These are phyloP conservation scores for Calonectria pseudoreteaudii DNA, from an alignment of 2,329 filamentous ascomycete genomes.

Conservation along the genomic window DNA sequence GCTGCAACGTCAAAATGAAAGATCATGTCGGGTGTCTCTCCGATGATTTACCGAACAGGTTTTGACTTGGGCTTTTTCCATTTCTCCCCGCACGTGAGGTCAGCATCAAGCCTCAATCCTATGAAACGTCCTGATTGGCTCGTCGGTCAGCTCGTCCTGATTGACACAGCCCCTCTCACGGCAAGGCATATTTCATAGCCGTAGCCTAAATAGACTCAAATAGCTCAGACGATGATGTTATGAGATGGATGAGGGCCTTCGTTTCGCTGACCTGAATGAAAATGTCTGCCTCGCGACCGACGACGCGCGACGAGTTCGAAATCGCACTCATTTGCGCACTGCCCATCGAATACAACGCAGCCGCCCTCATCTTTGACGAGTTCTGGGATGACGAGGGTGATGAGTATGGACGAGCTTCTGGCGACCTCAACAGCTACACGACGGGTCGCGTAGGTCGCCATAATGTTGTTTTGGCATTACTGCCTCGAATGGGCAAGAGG, in stretches of 20 bases:
- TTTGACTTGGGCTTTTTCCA: neutral
- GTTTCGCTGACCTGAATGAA: neutral
- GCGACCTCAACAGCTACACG: constrained; percentile 34
- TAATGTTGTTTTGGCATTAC: constrained; percentile 43
- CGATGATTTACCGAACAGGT: too few species aligned
- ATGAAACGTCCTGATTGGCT: neutral
- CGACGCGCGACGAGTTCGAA: constrained; percentile 18
- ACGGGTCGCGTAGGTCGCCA: constrained; percentile 42
- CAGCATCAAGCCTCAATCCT: neutral
- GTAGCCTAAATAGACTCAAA: neutral
- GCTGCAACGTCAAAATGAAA: too few species aligned
- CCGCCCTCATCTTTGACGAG: neutral
- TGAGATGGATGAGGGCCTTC: accelerated
- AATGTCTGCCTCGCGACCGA: neutral
- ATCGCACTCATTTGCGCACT: constrained; percentile 28
- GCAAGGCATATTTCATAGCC: neutral
- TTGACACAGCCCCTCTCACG: neutral
- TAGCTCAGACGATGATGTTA: neutral
- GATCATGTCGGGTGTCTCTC: too few species aligned
- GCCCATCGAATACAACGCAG: neutral
- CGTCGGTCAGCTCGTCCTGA: neutral
- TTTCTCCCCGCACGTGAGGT: neutral
- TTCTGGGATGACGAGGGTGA: constrained; percentile 14
- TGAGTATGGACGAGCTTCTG: neutral
- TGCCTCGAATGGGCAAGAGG: constrained; percentile 44